These are phyloP conservation scores for Gyromitra esculenta DNA, from an alignment of 2,329 filamentous ascomycete genomes.

Conservation along the genomic window DNA sequence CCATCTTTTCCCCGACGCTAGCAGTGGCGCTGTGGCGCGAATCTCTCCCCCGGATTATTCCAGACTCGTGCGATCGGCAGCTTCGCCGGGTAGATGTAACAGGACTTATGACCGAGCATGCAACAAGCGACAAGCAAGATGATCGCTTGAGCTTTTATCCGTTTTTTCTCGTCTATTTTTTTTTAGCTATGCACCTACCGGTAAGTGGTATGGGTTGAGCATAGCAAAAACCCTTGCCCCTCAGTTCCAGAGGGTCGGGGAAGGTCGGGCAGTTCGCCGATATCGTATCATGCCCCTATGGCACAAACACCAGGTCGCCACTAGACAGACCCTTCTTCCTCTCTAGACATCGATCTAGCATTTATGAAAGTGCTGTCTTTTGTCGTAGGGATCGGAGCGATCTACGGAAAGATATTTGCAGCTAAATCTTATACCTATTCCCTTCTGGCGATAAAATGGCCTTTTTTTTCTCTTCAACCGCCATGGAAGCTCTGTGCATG, in stretches of 20 bases:
- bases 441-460: neutral
- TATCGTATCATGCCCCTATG: neutral
- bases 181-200: too few species aligned
- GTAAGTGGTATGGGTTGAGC: neutral
- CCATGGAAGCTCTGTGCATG: neutral
- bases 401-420: neutral
- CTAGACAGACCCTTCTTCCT: too few species aligned
- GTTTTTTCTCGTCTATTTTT: neutral
- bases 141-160: neutral
- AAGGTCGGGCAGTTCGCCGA: conserved; percentile 1
- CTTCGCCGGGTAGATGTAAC: conserved; percentile 21
- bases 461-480: neutral
- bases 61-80: conserved; percentile 24
- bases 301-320: too few species aligned
- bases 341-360: neutral
- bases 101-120: conserved; percentile 1
- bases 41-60: conserved; percentile 20
- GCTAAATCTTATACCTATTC: neutral
- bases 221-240: neutral
- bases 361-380: neutral
- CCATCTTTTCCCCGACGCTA: conserved; percentile 16
- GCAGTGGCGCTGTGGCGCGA: conserved; percentile 3
- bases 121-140: neutral
- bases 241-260: neutral
- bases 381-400: neutral